Base-by-base conservation (phyloP, 352 stramenopile species). In the Pilasporangium apinafurcum region DNA sequence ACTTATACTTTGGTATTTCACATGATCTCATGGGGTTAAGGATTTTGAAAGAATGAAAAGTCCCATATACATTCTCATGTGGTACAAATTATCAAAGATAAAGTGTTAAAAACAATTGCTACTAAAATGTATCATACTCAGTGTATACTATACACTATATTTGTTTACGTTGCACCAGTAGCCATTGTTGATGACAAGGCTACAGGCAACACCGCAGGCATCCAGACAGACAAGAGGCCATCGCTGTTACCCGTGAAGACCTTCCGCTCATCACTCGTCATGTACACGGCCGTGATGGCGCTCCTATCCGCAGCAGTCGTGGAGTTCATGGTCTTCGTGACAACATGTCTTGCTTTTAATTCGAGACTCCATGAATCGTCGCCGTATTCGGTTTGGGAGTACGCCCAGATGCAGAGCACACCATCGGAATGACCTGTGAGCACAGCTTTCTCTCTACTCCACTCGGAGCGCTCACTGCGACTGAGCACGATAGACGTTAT, bases 391-490 rank as follows among this genome's bases (percentile, higher is more conserved):
- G 54, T 54, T 59, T 83, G 72, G 13, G 56, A 65, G 32, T 86
- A 89, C 30, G 65, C 56, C 76, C 76, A 89, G 31, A 89, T 47
- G 18, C 76, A 79, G 5, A 89, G 42, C 14, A 67, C 59, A 3
- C 76, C 76, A 49, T 86, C 71, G 1, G 58, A 59, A 31, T 89
- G 71, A 16, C 76, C 76, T 8, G 76, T 86, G 25, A 89, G 49
- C 9, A 89, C 55, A 9, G 60, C 56, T 22, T 85, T 85, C 39
- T 89, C 76, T 12, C 53, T 51, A 32, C 51, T 62, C 76, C 76
- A 89, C 41, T 81, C 76, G 17, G 68, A 76, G 8, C 48, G 45
- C 18, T 78, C 63, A 20, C 71, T 73, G 6, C 54, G 56, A 35
- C 71, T 81, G 36, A 89, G 46, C 5, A 64, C 57, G 12, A 86